Base-by-base conservation (phyloP, 164 flowering plant species). In the Nymphaea colorata region DNA sequence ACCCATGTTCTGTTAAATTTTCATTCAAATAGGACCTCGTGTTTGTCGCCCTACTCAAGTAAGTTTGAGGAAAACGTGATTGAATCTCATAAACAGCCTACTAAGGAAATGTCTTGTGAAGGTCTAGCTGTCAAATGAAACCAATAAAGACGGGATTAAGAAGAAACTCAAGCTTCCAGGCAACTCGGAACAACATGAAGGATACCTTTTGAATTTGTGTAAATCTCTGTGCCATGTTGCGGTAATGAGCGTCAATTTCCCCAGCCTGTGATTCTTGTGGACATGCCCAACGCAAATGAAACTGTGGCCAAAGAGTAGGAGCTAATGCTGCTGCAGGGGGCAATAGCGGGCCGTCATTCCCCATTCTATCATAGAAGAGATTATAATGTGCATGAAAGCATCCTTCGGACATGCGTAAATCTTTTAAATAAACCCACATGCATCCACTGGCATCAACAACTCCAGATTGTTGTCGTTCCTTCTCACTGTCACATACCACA, bases 321-420 rank as follows among this genome's bases (percentile, higher is more conserved):
- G 99, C 96, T 72, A 95, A 79, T 73, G 99, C 96, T 71, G 99
- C 99, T 0, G 99, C 99, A 61, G 94, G 97, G 70, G 98, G 97
- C 61, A 88, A 75, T 11, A 95, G 71, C 41, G 93, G 82, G 51
- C 85, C 89, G 42, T 74, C 74, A 72, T 84, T 79, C 79, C 82
- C 90, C 15, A 65, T 47, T 44, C 93, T 85, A 75, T 92, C 90
- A 84, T 89, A 95, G 69, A 92, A 92, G 63, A 79, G 80, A 72
- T 95, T 95, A 74, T 77, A 86, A 71, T 95, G 99, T 6, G 72
- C 78, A 82, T 94, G 97, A 51, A 84, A 85, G 41, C 75, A 80
- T 66, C 90, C 93, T 44, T 80, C 90, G 25, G 84, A 81, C 60
- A 80, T 73, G 72, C 98, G 97, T 70, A 90, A 55, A 79, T 86